These are phyloP conservation scores for Lactarius hengduanensis DNA, from an alignment of 768 basidiomycete species.

Conservation along the genomic window DNA sequence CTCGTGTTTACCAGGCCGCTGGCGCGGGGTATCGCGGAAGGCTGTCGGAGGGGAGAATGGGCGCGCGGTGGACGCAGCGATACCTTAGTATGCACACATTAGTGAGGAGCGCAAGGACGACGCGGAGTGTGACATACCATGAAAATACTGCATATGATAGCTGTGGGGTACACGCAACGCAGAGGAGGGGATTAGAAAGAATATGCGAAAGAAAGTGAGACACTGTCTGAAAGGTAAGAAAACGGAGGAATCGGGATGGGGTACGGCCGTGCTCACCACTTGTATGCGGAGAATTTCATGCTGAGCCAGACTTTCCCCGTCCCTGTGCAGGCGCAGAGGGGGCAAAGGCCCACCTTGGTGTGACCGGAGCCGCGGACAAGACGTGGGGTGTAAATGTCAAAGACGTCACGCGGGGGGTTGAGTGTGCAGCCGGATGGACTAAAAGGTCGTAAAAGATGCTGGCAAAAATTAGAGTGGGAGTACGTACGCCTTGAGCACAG, in stretches of 20 bases:
- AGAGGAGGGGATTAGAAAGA: background rate
- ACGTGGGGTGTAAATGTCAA: constrained; percentile 78
- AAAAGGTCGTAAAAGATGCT: constrained; percentile 2
- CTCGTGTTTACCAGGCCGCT: constrained; percentile 56
- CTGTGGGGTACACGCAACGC: constrained; percentile 36
- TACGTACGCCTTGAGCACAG: constrained; percentile 15
- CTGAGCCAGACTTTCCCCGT: constrained; percentile 67
- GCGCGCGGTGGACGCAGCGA: constrained; percentile 62
- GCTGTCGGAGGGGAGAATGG: constrained; percentile 78
- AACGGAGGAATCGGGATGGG: background rate
- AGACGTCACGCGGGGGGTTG: constrained; percentile 56
- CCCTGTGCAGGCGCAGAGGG: constrained; percentile 73
- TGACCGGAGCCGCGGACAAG: constrained; percentile 68
- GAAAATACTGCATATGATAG: constrained; percentile 81
- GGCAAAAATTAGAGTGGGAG: background rate
- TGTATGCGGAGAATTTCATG: constrained; percentile 80
- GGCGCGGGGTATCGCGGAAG: constrained; percentile 51
- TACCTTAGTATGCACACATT: constrained; percentile 44
- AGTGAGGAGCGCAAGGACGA: background rate
- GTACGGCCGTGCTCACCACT: constrained; percentile 52
- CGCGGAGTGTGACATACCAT: constrained; percentile 47
- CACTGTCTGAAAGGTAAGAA: constrained; percentile 16
- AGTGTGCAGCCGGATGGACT: constrained; percentile 44
- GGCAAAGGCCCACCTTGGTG: constrained; percentile 74
- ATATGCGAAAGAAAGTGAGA: background rate